phyloP scores from a whole-genome alignment of 2,329 filamentous ascomycete species.

The Phoma sp. region DNA sequence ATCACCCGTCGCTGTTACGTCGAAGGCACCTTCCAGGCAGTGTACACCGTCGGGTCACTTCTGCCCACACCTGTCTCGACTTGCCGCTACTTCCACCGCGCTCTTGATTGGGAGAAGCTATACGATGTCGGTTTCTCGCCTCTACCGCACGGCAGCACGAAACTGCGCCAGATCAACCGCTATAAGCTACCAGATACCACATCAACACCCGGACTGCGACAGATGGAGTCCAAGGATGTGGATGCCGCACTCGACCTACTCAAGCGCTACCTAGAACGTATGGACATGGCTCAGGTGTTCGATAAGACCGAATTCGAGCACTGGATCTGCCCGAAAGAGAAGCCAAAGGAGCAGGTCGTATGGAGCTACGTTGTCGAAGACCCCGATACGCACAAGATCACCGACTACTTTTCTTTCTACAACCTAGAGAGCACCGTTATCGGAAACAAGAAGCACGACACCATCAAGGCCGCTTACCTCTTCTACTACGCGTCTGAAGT shows the following conservation, averaged over 20 bases:
- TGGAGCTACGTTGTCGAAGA: constrained; percentile 91
- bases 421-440: constrained; percentile 92
- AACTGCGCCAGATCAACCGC: constrained; percentile 81
- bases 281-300: constrained; percentile 85
- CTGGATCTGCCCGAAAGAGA: constrained; percentile 77
- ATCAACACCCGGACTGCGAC: constrained; percentile 74
- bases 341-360: constrained; percentile 72
- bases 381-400: constrained; percentile 75
- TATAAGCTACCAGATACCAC: constrained; percentile 82
- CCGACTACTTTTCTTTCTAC: constrained; percentile 98
- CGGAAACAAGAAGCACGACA: constrained; percentile 75
- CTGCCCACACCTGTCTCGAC: constrained; percentile 91
- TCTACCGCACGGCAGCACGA: constrained; percentile 82
- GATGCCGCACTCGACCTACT: constrained; percentile 77
- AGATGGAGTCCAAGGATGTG: constrained; percentile 80
- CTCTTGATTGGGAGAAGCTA: constrained; percentile 94
- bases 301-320: constrained; percentile 81
- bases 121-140: constrained; percentile 95
- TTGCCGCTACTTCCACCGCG: constrained; percentile 93
- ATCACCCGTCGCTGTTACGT: constrained; percentile 92
- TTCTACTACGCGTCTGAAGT: constrained; percentile 94
- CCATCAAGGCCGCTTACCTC: constrained; percentile 88
- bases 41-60: constrained; percentile 92
- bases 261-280: constrained; percentile 77
- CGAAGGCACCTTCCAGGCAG: constrained; percentile 87